Evolutionary conservation across 2,329 filamentous ascomycete genomes (phyloP), one percentile per base, ranked within the genome.

Genomic region (Penicillium expansum): DNA sequence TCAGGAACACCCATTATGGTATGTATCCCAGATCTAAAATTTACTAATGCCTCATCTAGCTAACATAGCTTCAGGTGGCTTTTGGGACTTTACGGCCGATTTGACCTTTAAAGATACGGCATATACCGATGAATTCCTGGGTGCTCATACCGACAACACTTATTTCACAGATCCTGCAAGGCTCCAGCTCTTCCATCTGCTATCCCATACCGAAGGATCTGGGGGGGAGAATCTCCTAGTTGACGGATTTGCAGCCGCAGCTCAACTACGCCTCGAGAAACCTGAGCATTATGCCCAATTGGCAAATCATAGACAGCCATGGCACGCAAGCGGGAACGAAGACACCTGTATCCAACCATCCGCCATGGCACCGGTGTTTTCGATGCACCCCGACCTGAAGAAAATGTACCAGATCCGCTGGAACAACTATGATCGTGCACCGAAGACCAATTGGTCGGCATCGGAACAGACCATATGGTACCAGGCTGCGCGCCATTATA

Each of bases 91-190:
- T 73, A 90, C 90, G 0, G 89, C 92, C 5, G 90, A 97, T 73
- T 83, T 97, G 24, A 88, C 91, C 29, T 88, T 88, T 69, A 92
- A 92, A 62, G 92, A 96, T 69, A 95, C 90, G 1, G 92, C 92
- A 4, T 99, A 97, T 77, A 97, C 93, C 1, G 91, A 89, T 66
- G 81, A 94, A 49, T 86, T 87, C 1, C 83, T 99, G 3, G 85
- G 86, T 20, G 88, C 90, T 0, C 94, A 99, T 74, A 97, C 93
- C 1, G 94, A 99, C 76, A 97, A 86, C 7, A 96, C 93, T 1
- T 97, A 99, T 75, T 97, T 97, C 76, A 92, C 86, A 22, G 93
- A 97, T 61, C 93, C 94, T 0, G 87, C 90, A 2, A 91, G 93
- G 10, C 82, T 99, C 33, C 94, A 99, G 73, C 86, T 94, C 27